Percentiles rank a stretch among this genome's conserved stretches.
Evolutionary conservation across 306 rosid species (phyloP).

Genomic region (Hylodesmum podocarpum): DNA sequence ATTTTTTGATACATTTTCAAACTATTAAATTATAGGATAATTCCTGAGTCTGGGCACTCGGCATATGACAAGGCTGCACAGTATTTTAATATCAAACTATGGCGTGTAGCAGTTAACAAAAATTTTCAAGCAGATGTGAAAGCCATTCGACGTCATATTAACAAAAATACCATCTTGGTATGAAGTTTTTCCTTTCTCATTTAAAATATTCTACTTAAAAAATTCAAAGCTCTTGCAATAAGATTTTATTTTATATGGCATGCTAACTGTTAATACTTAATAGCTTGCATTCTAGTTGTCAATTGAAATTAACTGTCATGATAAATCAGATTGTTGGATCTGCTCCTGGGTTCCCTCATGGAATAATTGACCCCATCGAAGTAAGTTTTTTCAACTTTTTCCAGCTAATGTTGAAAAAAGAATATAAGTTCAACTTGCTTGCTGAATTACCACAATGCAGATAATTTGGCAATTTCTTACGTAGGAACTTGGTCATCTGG

Average conservation of each 20-base stretch:
- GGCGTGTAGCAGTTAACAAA: constrained; percentile 86
- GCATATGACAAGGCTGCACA: constrained; percentile 98
- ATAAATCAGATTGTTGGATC: constrained; percentile 90
- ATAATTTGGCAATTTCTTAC: constrained; percentile 34
- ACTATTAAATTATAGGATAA: constrained; percentile 58
- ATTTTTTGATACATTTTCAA: constrained; percentile 21
- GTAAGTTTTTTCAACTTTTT: constrained; percentile 42
- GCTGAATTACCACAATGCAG: constrained; percentile 15
- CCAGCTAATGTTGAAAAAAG: constrained; percentile 3
- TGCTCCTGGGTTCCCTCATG: constrained; percentile 98
- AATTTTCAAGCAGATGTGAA: constrained; percentile 75
- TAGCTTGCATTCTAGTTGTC: constrained; percentile 31
- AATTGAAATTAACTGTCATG: constrained; percentile 29
- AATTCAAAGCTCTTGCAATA: constrained; percentile 4
- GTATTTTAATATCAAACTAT: constrained; percentile 87
- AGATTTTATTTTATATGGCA: constrained; percentile 11
- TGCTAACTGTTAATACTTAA: constrained; percentile 26
- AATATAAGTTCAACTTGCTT: constrained; percentile 19
- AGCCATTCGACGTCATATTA: constrained; percentile 64
- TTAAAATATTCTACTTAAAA: neutral
- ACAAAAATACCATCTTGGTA: constrained; percentile 88
- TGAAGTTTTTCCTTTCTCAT: neutral
- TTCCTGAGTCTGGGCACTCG: constrained; percentile 91
- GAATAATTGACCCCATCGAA: constrained; percentile 89
- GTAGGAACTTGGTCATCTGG: constrained; percentile 91